Evolutionary conservation across 106 monocot genomes (phyloP).

Genomic region (Acorus calamus): DNA sequence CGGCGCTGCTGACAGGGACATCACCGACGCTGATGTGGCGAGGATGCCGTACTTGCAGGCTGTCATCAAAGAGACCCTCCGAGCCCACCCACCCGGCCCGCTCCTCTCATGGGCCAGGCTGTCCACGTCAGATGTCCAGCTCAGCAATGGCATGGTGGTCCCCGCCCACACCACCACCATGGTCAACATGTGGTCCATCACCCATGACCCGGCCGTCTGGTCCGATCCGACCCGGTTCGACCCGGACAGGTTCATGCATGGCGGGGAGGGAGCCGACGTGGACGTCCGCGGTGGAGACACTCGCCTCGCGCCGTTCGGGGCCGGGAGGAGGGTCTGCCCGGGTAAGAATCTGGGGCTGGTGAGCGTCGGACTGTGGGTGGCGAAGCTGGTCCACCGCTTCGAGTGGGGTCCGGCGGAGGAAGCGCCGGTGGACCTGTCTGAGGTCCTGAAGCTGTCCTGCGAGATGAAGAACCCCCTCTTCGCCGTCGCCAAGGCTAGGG

Average conservation of each 20-base stretch:
- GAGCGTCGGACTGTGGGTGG: constrained; percentile 37
- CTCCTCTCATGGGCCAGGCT: constrained; percentile 59
- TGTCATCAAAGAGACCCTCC: constrained; percentile 38
- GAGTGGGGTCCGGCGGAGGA: constrained; percentile 23
- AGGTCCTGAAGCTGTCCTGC: constrained; percentile 42
- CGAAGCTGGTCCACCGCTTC: constrained; percentile 30
- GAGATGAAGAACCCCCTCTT: constrained; percentile 52
- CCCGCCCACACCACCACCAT: constrained; percentile 51
- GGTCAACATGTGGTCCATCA: constrained; percentile 75
- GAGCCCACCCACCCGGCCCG: constrained; percentile 51
- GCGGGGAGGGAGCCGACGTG: constrained; percentile 27
- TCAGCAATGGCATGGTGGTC: constrained; percentile 58
- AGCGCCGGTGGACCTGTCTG: constrained; percentile 16
- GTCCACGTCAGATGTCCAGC: constrained; percentile 36
- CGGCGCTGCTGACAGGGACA: no score
- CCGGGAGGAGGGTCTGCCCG: constrained; percentile 46
- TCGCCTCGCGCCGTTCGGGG: constrained; percentile 47
- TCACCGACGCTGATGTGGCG: no score
- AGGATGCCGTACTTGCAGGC: no score
- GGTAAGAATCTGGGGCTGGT: constrained; percentile 44
- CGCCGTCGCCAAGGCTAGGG: constrained; percentile 17
- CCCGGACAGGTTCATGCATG: constrained; percentile 28
- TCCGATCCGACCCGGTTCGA: constrained; percentile 13
- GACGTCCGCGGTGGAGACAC: constrained; percentile 41
- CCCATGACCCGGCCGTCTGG: constrained; percentile 45